Conservation (phyloP, 2,329 filamentous ascomycete species). For the Clonostachys chloroleuca region DNA sequence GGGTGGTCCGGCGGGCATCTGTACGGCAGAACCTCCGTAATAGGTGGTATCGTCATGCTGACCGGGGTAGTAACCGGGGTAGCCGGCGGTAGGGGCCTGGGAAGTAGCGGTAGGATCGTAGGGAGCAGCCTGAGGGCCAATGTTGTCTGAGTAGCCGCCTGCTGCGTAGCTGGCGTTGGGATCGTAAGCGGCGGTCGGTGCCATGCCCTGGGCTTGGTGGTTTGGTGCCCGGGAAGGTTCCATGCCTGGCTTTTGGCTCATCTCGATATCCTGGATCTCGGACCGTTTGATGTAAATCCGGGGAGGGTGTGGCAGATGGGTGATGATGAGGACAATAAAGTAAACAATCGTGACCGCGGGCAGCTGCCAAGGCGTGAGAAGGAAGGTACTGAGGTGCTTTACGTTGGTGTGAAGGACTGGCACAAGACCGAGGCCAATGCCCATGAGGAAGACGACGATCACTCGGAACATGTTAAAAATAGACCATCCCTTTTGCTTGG, state of each 20-base stretch:
- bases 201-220: neutral
- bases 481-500: slow-evolving; percentile 20
- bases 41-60: neutral
- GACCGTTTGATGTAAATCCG: neutral
- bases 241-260: neutral
- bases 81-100: neutral
- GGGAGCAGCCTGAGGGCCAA: neutral
- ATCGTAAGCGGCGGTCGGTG: too few relatives aligned
- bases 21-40: neutral
- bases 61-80: neutral
- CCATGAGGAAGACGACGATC: slow-evolving; percentile 17
- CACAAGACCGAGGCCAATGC: slow-evolving; percentile 18
- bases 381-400: slow-evolving; percentile 9
- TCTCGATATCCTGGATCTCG: neutral
- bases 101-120: neutral
- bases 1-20: too few relatives aligned
- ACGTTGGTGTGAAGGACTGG: slow-evolving; percentile 14
- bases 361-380: slow-evolving; percentile 21
- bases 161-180: too few relatives aligned
- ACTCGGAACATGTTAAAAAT: slow-evolving; percentile 23
- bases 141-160: neutral
- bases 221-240: neutral
- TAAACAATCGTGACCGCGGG: slow-evolving; percentile 26
- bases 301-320: slow-evolving; percentile 11
- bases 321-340: slow-evolving; percentile 21